A percentile compares a stretch with the other conserved stretches of the same genome.
phyloP scores from a whole-genome alignment of 2,329 filamentous ascomycete species.

The Gnomoniopsis smithogilvyi region DNA sequence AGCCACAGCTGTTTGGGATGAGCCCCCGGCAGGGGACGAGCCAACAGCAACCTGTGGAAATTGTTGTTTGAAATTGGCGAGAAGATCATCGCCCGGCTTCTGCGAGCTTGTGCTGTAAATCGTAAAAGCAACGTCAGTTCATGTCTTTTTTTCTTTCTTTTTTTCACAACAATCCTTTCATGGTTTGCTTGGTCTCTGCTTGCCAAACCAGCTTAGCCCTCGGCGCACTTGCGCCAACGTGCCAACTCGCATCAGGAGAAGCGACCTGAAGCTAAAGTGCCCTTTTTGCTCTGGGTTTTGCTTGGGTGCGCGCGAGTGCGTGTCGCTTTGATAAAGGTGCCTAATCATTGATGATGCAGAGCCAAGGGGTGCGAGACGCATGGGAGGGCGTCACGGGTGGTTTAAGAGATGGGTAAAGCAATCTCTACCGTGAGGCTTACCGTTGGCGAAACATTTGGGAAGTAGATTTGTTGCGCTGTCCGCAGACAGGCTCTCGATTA shows the following conservation, averaged over 20 bases:
- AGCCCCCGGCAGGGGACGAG: slow-evolving; percentile 39
- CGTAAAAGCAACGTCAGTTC: slow-evolving; percentile 2
- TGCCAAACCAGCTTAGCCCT: background rate
- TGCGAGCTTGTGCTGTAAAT: slow-evolving; percentile 66
- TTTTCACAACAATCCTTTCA: background rate
- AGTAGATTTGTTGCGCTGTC: slow-evolving; percentile 1
- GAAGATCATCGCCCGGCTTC: slow-evolving; percentile 82
- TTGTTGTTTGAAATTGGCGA: slow-evolving; percentile 77
- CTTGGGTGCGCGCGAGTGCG: no score
- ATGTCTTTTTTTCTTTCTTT: background rate
- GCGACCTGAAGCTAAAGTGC: no score
- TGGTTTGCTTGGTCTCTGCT: background rate
- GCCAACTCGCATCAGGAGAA: no score
- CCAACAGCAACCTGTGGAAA: slow-evolving; percentile 67
- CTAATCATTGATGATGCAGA: no score
- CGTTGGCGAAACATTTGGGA: slow-evolving; percentile 18
- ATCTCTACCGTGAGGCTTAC: slow-evolving; percentile 2
- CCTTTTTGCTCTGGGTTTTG: no score
- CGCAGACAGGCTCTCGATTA: background rate
- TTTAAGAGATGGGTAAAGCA: background rate
- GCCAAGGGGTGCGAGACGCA: background rate
- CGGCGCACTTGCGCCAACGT: no score
- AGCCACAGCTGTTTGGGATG: slow-evolving; percentile 32
- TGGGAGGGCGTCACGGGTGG: background rate
- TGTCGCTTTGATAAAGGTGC: no score